Evolutionary conservation across 1,284 basidiomycete species (phyloP).

Genomic region (Malassezia cuniculi): DNA sequence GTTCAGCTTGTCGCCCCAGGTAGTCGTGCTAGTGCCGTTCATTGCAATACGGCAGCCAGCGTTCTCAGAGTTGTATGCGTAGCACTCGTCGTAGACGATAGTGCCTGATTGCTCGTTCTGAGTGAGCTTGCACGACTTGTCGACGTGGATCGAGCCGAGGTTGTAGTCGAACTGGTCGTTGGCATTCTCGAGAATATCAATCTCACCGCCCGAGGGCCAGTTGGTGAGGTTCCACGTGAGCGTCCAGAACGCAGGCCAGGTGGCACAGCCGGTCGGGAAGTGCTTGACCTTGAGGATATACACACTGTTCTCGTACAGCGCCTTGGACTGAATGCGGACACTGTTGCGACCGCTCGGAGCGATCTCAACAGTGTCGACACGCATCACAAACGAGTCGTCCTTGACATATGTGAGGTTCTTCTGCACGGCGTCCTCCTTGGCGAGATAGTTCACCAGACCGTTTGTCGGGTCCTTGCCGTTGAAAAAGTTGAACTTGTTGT

Average conservation of each 20-base stretch:
- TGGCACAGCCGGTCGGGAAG: conserved; percentile 33
- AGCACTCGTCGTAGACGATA: conserved; percentile 27
- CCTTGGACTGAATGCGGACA: conserved; percentile 34
- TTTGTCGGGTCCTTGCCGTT: conserved; percentile 29
- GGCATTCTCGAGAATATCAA: conserved; percentile 41
- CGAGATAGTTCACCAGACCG: conserved; percentile 34
- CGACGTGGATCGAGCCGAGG: conserved; percentile 30
- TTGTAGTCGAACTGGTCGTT: conserved; percentile 32
- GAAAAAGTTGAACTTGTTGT: conserved; percentile 27
- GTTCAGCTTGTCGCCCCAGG: conserved; percentile 33
- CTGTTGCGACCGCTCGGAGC: conserved; percentile 23
- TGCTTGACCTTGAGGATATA: conserved; percentile 38
- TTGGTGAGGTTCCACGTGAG: conserved; percentile 22
- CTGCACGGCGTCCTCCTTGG: conserved; percentile 14
- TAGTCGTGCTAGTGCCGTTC: conserved; percentile 24
- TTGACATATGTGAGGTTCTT: conserved; percentile 34
- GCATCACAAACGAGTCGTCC: conserved; percentile 26
- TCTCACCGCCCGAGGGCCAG: conserved; percentile 41
- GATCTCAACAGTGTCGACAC: conserved; percentile 22
- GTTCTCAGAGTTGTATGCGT: conserved; percentile 17
- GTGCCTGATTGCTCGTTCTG: conserved; percentile 16
- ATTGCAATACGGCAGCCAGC: conserved; percentile 32
- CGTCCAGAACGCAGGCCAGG: conserved; percentile 44
- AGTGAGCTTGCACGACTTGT: conserved; percentile 19
- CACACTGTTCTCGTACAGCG: conserved; percentile 30